Evolutionary conservation across 75 land plant genomes (phyloP), one percentile per base, ranked within the genome.

Genomic region (Selaginella moellendorffii): DNA sequence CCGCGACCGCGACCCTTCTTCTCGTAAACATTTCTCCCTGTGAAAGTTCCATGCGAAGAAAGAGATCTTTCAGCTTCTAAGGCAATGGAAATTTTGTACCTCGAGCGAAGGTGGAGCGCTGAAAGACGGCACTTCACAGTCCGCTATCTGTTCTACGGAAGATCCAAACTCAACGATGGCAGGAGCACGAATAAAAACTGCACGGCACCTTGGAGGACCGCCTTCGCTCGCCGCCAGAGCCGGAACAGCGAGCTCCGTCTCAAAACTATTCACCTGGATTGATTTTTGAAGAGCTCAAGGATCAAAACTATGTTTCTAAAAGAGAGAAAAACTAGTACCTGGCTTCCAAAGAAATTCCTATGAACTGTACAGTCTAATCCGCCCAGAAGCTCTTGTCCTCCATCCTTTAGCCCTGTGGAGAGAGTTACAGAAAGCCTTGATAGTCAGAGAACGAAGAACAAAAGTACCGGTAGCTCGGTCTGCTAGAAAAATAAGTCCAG

Each of bases 401-500:
- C 97, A 12, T 20, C n/a, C 74, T 92, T 88, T 75, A 81, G 86
- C 28, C 97, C 97, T 92, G 81, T 2, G 54, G 1, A 66, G 53
- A 66, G 9, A 74, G 46, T 53, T 23, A 65, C n/a, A 17, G 24
- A 22, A 2, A 22, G 66, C 52, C 1, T n/a, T n/a, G n/a, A n/a
- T n/a, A n/a, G n/a, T n/a, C n/a, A n/a, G n/a, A n/a, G n/a, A n/a
- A n/a, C n/a, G n/a, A n/a, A n/a, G n/a, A n/a, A n/a, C n/a, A n/a
- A n/a, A n/a, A n/a, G n/a, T 51, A 91, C 97, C 98, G 62, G 71
- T 52, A 0, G 86, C 98, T 58, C 74, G 83, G 71, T 92, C 66
- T 54, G 98, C 98, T 72, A 92, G 69, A 67, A 92, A 92, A 22
- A 92, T 92, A 66, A 92, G 96, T 1, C 98, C 98, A 5, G 98